Conservation (phyloP, 805 yeast species). For the Ogataea nakhonphanomensis region DNA sequence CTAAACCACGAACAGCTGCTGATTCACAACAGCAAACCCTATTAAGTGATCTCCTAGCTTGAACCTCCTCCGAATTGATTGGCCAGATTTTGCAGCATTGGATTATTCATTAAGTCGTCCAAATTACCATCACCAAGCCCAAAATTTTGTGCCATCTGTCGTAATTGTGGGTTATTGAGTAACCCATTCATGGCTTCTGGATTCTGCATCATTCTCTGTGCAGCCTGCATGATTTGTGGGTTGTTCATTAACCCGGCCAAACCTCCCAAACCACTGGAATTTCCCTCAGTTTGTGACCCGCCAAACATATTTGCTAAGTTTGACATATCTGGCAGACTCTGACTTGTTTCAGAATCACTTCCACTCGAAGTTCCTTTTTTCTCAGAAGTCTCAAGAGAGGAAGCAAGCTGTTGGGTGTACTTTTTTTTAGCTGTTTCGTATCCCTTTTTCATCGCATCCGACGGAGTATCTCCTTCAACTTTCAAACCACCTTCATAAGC, state of each 20-base stretch:
- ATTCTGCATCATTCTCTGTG: slow-evolving; percentile 81
- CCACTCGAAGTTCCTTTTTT: slow-evolving; percentile 23
- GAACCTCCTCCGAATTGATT: slow-evolving; percentile 61
- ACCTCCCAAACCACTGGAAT: slow-evolving; percentile 68
- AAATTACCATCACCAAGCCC: slow-evolving; percentile 56
- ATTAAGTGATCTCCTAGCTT: not conserved
- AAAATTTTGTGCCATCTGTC: slow-evolving; percentile 78
- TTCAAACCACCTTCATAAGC: slow-evolving; percentile 88
- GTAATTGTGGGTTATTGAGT: slow-evolving; percentile 76
- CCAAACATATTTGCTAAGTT: slow-evolving; percentile 57
- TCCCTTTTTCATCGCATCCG: slow-evolving; percentile 89
- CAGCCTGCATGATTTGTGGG: slow-evolving; percentile 90
- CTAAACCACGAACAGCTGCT: not conserved
- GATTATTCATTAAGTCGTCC: slow-evolving; percentile 74
- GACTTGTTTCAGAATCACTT: slow-evolving; percentile 25
- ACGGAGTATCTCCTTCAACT: slow-evolving; percentile 77
- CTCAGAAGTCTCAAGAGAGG: slow-evolving; percentile 33
- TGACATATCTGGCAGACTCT: slow-evolving; percentile 64
- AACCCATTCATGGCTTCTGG: slow-evolving; percentile 72
- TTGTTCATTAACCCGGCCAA: slow-evolving; percentile 73
- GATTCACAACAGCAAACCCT: not conserved
- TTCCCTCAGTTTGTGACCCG: slow-evolving; percentile 66
- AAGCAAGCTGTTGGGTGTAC: slow-evolving; percentile 69
- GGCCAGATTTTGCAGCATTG: slow-evolving; percentile 71
- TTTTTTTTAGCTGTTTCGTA: slow-evolving; percentile 90